Evolutionary conservation across 495 filamentous ascomycete species (phyloP).

Genomic region (Penicillium riverlandense): DNA sequence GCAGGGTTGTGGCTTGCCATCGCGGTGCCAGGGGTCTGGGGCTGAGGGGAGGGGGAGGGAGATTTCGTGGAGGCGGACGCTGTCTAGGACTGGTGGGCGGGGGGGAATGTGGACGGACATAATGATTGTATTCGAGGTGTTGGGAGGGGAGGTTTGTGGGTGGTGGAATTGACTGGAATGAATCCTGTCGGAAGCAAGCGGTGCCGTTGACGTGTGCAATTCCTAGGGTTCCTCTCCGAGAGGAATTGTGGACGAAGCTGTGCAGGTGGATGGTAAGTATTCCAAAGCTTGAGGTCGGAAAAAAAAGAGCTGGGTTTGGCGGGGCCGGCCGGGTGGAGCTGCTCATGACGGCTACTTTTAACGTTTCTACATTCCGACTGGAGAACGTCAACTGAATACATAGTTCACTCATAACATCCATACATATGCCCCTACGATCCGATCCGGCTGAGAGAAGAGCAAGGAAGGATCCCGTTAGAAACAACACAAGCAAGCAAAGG

Average conservation of each 20-base stretch:
- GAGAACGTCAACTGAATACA: no score
- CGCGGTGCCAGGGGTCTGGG: slow-evolving; percentile 41
- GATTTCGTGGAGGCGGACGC: slow-evolving; percentile 35
- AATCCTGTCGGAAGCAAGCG: background rate
- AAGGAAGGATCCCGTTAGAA: no score
- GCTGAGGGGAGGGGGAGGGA: slow-evolving; percentile 35
- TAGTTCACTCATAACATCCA: no score
- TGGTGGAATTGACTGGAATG: background rate
- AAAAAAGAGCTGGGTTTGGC: slow-evolving; percentile 6
- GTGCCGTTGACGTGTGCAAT: no score
- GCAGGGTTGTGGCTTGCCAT: slow-evolving; percentile 36
- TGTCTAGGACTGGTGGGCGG: slow-evolving; percentile 31
- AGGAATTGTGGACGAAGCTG: no score
- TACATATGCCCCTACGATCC: no score
- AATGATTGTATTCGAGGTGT: no score
- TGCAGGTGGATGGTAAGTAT: no score
- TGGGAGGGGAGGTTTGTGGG: background rate
- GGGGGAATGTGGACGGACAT: slow-evolving; percentile 29
- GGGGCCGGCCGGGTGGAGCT: slow-evolving; percentile 7
- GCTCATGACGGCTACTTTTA: slow-evolving; percentile 12
- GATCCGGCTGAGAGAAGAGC: no score
- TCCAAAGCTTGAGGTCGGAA: background rate
- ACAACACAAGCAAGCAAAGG: no score
- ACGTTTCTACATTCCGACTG: no score
- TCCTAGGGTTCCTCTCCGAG: no score